Percentiles rank a stretch among this genome's conserved stretches.
These are phyloP conservation scores for Neopestalotiopsis clavispora DNA, from an alignment of 2,329 filamentous ascomycete genomes.

Conservation along the genomic window DNA sequence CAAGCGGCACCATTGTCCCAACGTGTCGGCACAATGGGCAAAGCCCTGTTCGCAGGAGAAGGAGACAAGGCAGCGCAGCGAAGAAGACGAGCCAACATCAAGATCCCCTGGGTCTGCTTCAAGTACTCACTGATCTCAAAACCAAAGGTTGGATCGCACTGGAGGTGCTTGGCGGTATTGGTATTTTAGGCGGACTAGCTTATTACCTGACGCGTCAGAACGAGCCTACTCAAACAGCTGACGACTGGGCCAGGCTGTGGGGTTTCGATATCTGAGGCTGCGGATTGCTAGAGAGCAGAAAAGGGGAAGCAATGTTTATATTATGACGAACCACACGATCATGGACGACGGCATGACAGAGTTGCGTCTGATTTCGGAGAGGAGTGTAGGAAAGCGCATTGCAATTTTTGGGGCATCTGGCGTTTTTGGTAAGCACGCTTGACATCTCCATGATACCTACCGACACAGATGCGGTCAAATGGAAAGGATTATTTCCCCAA, in stretches of 20 bases:
- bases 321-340: neutral
- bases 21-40: neutral
- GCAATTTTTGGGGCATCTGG: no score
- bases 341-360: neutral
- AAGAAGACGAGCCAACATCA: conserved; percentile 48
- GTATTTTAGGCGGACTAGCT: conserved; percentile 74
- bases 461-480: no score
- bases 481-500: no score
- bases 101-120: conserved; percentile 81
- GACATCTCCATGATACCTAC: no score
- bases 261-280: conserved; percentile 28
- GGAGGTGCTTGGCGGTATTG: conserved; percentile 75
- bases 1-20: conserved; percentile 64
- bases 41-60: conserved; percentile 46
- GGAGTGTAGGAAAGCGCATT: neutral
- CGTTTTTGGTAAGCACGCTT: no score
- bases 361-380: neutral
- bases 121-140: conserved; percentile 69
- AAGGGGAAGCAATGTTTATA: conserved; percentile 4
- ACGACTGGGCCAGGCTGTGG: conserved; percentile 36
- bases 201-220: conserved; percentile 56
- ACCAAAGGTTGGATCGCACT: conserved; percentile 70
- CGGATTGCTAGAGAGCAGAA: neutral
- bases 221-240: conserved; percentile 27
- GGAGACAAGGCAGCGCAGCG: conserved; percentile 20